phyloP scores from a whole-genome alignment of 2,329 filamentous ascomycete species.

The Aaosphaeria pasadenensis region DNA sequence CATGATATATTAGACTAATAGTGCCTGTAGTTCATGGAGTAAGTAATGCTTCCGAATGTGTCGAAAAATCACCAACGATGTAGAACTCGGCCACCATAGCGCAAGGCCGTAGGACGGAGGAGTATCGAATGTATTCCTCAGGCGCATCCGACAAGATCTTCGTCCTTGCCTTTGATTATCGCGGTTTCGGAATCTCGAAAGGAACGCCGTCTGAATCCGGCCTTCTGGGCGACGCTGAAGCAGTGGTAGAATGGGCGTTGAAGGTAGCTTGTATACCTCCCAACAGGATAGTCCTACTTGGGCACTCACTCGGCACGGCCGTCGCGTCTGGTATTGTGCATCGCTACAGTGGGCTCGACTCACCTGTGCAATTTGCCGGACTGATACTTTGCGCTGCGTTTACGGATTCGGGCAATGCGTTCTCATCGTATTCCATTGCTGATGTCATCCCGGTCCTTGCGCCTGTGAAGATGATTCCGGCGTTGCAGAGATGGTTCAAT shows the following conservation, averaged over 20 bases:
- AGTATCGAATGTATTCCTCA: constrained; percentile 73
- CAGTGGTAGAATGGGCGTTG: constrained; percentile 73
- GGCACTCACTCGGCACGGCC: constrained; percentile 86
- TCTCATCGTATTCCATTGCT: constrained; percentile 73
- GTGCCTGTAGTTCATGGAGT: constrained; percentile 57
- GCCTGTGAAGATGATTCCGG: constrained; percentile 66
- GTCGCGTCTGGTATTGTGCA: constrained; percentile 74
- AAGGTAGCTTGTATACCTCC: constrained; percentile 64
- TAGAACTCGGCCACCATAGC: constrained; percentile 76
- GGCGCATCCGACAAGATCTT: constrained; percentile 54
- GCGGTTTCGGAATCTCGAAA: constrained; percentile 80
- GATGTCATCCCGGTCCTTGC: constrained; percentile 74
- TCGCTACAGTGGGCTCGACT: constrained; percentile 54
- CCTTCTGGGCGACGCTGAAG: constrained; percentile 72
- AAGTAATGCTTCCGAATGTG: constrained; percentile 23
- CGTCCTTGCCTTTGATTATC: constrained; percentile 86
- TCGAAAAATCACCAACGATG: constrained; percentile 14
- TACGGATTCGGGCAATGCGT: constrained; percentile 68
- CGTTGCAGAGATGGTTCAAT: constrained; percentile 62
- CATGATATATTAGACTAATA: neutral
- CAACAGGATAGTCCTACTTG: constrained; percentile 73
- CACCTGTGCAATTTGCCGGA: constrained; percentile 75
- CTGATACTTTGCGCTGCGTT: constrained; percentile 79
- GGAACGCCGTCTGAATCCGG: constrained; percentile 77
- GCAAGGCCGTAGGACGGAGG: constrained; percentile 71